Percentiles rank a stretch among this genome's conserved stretches.
Conservation (phyloP, 495 filamentous ascomycete species). For the Niebla homalea region DNA sequence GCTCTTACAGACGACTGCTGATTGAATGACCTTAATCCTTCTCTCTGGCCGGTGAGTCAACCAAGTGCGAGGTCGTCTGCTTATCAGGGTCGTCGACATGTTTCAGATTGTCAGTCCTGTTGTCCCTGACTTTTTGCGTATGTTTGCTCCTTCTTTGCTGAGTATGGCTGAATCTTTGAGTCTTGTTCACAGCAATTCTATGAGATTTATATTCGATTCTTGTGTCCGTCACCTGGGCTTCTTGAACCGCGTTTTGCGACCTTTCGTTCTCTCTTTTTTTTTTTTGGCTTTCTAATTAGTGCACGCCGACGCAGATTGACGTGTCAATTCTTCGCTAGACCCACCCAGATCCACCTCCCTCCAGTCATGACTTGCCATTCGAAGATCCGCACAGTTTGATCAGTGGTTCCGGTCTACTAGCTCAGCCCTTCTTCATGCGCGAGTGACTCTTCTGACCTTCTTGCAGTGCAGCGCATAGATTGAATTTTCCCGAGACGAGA, state of each 20-base stretch:
- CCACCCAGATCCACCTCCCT: background rate
- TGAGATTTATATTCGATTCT: no score
- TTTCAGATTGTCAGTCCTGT: no score
- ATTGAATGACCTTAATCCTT: background rate
- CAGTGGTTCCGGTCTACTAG: background rate
- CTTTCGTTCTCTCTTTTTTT: no score
- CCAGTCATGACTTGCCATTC: background rate
- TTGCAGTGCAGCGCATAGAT: background rate
- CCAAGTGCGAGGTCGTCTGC: background rate
- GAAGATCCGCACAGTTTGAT: background rate
- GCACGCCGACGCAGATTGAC: constrained; percentile 17
- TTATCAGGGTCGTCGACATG: background rate
- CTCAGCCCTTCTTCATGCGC: background rate
- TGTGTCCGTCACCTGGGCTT: no score
- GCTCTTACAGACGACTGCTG: background rate
- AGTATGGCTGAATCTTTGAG: no score
- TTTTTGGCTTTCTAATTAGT: no score
- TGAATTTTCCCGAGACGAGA: no score
- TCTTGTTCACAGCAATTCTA: no score
- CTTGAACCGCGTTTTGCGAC: no score
- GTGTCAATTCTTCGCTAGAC: constrained; percentile 10
- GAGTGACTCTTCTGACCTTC: background rate
- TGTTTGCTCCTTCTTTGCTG: no score
- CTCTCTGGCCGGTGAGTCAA: background rate
- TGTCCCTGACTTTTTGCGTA: no score